phyloP scores from a whole-genome alignment of 345 rosid genomes.

The Boechera divaricarpa region DNA sequence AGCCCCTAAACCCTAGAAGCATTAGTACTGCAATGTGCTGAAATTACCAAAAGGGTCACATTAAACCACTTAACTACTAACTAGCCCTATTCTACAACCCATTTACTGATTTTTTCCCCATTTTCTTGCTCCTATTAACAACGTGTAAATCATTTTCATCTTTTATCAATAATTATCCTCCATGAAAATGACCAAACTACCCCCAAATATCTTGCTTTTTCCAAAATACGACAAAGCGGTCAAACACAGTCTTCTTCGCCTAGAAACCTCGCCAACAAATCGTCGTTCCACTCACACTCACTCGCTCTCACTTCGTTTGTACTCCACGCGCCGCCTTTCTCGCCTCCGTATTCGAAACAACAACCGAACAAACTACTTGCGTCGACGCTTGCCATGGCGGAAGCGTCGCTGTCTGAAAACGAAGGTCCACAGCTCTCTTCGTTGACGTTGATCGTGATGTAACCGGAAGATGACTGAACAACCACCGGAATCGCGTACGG shows the following conservation, averaged over 20 bases:
- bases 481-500: constrained; percentile 61
- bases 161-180: background rate
- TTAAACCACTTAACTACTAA: constrained; percentile 6
- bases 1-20: background rate
- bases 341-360: background rate
- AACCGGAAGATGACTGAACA: constrained; percentile 63
- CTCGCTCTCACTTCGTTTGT: constrained; percentile 36
- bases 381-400: constrained; percentile 82
- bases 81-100: constrained; percentile 6
- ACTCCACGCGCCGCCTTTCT: constrained; percentile 47
- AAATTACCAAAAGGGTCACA: constrained; percentile 30
- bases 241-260: constrained; percentile 49
- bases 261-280: constrained; percentile 54
- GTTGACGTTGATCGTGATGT: constrained; percentile 81
- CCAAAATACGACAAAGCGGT: constrained; percentile 31
- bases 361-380: constrained; percentile 46
- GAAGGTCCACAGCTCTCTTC: constrained; percentile 93
- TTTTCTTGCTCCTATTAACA: constrained; percentile 1
- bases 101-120: constrained; percentile 18
- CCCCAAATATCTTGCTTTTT: background rate
- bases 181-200: background rate
- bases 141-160: constrained; percentile 8
- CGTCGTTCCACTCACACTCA: constrained; percentile 46
- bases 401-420: constrained; percentile 70
- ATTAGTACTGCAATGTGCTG: constrained; percentile 17